Conservation (phyloP, 2,329 filamentous ascomycete genomes). For the Dactylella cylindrospora region DNA sequence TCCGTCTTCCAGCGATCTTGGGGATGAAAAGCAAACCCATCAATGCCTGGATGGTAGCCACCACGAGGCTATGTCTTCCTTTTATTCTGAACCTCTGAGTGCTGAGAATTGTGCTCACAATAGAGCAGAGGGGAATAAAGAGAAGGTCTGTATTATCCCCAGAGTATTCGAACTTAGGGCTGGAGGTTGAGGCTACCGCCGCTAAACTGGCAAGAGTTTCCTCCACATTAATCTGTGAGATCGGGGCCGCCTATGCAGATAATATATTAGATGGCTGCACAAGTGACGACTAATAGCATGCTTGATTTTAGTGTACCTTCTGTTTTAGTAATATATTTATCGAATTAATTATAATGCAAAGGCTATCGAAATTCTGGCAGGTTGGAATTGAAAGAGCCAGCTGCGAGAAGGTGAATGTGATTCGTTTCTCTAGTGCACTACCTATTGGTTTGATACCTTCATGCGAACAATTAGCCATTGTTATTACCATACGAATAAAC, state of each 20-base stretch:
- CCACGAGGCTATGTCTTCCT: slow-evolving; percentile 20
- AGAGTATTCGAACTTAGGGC: slow-evolving; percentile 9
- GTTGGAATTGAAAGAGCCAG: slow-evolving; percentile 1
- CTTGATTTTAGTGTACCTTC: slow-evolving; percentile 6
- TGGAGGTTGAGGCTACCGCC: not conserved
- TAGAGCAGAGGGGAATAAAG: slow-evolving; percentile 20
- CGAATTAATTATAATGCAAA: slow-evolving; percentile 7
- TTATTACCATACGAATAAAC: not conserved
- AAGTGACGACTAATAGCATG: not conserved
- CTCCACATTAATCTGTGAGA: slow-evolving; percentile 32
- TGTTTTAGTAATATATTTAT: slow-evolving; percentile 20
- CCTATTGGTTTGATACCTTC: slow-evolving; percentile 14
- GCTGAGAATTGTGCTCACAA: slow-evolving; percentile 21
- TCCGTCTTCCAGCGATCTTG: slow-evolving; percentile 11
- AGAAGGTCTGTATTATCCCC: slow-evolving; percentile 10
- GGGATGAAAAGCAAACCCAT: slow-evolving; percentile 33
- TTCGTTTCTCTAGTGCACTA: not conserved
- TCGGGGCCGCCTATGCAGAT: slow-evolving; percentile 1
- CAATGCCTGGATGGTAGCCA: slow-evolving; percentile 11
- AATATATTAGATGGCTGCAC: not conserved
- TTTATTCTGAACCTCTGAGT: slow-evolving; percentile 29
- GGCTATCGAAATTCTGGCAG: slow-evolving; percentile 9
- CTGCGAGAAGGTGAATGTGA: slow-evolving; percentile 16
- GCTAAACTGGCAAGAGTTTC: slow-evolving; percentile 23
- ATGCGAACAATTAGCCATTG: slow-evolving; percentile 3